Conservation (phyloP, 768 basidiomycete species). For the Phylloporus sp. region DNA sequence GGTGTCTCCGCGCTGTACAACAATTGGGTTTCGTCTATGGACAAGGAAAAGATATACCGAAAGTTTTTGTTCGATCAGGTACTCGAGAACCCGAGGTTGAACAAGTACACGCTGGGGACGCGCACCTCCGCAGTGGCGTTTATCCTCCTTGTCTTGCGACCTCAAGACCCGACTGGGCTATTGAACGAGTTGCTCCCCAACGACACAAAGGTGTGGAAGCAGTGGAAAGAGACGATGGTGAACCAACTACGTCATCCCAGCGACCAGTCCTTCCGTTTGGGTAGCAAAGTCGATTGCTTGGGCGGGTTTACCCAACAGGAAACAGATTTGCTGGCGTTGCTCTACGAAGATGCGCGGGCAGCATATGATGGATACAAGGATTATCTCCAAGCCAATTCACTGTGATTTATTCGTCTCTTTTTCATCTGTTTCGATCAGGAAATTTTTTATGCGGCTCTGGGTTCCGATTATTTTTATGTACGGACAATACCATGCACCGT, state of each 20-base stretch:
- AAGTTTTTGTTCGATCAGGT: conserved; percentile 10
- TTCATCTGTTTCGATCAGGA: background rate
- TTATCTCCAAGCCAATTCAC: background rate
- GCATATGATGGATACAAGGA: conserved; percentile 13
- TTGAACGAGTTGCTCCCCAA: conserved; percentile 18
- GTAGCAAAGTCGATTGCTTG: background rate
- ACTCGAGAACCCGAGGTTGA: conserved; percentile 11
- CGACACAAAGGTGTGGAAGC: conserved; percentile 18
- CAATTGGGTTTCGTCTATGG: conserved; percentile 26
- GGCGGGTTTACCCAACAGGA: conserved; percentile 9
- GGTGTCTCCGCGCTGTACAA: conserved; percentile 27
- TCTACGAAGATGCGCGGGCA: conserved; percentile 11
- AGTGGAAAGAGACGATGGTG: conserved; percentile 16
- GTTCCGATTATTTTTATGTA: background rate
- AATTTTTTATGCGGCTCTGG: background rate
- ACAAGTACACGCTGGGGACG: conserved; percentile 13
- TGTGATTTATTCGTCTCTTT: background rate
- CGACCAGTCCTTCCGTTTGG: background rate
- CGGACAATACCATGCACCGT: no score
- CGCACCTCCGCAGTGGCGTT: conserved; percentile 19
- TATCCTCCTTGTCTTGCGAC: conserved; percentile 9
- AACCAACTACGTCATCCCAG: background rate
- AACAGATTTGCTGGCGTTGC: conserved; percentile 3
- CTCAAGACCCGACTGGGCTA: conserved; percentile 2
- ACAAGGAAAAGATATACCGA: conserved; percentile 21